Base-by-base conservation (phyloP, 2,329 filamentous ascomycete genomes). In the Fusarium albosuccineum region DNA sequence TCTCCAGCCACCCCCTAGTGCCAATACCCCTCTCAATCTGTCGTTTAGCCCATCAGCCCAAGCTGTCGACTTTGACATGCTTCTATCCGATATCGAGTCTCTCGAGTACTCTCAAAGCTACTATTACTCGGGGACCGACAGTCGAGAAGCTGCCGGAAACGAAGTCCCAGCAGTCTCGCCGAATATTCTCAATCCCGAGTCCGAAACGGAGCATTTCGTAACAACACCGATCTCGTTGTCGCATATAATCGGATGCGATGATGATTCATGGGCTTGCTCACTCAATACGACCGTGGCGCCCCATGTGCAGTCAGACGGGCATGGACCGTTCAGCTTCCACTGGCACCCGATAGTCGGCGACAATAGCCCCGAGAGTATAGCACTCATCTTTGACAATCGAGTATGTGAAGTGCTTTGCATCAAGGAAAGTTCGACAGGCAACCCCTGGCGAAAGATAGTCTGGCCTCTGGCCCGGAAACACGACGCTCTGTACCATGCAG, bases 381-480 rank as follows among this genome's bases (percentile, higher is more conserved):
- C 63, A 5, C 39, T 64, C 13, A 10, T 66, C 6, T 66, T 60
- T n/a, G 52, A 66, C 9, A 52, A 45, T 14, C 46, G 60, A 2
- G 57, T 57, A 39, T 66, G 63, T 27, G 63, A 66, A 6, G 55
- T 66, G 3, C 36, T 66, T 13, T 66, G 51, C 39, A 66, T 66
- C 48, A 66, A 63, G 36, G 60, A 66, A 17, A 44, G 57, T 3
- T 50, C 48, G 2, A 39, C 33, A 9, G 42, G 57, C 9, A 66
- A 66, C 16, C 63, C 63, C 1, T 66, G 63, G 63, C 56, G 63
- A 6, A 66, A 41, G 17, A 56, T 66, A 9, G 63, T 66, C 10
- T 66, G 63, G 63, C 63, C 63, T 5, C 22, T 66, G 13, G 63
- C 63, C 6, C 56, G 56, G 22, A 59, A 66, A 27, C 55, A 66